These are phyloP conservation scores for Thecaphora thlaspeos DNA, from an alignment of 1,284 basidiomycete species.

Conservation along the genomic window DNA sequence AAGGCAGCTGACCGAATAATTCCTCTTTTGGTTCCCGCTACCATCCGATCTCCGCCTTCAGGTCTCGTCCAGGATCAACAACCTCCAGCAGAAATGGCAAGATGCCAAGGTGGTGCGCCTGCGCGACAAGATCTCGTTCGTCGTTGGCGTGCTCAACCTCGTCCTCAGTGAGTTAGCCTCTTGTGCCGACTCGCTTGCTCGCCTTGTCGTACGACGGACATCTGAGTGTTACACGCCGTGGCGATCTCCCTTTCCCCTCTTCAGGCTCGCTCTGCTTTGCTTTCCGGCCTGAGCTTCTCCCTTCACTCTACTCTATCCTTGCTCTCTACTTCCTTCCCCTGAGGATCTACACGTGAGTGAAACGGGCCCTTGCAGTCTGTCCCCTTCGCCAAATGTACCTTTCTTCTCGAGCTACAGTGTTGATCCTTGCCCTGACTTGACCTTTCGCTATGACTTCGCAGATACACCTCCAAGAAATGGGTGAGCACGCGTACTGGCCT, in stretches of 20 bases:
- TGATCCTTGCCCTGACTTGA: too few relatives aligned
- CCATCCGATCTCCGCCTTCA: background rate
- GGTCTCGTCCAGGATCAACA: constrained; percentile 72
- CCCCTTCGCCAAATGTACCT: too few relatives aligned
- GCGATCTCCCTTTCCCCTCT: too few relatives aligned
- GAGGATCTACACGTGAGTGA: constrained; percentile 70
- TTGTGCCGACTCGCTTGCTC: background rate
- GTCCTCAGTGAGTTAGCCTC: constrained; percentile 14
- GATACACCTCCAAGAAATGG: constrained; percentile 29
- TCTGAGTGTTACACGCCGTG: too few relatives aligned
- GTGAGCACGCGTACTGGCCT: too few relatives aligned
- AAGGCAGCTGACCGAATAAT: too few relatives aligned
- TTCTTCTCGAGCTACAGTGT: too few relatives aligned
- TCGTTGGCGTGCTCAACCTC: constrained; percentile 71
- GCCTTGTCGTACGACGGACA: background rate
- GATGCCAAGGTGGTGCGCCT: constrained; percentile 80
- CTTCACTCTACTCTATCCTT: constrained; percentile 74
- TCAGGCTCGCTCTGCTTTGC: constrained; percentile 75
- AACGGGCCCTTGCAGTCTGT: background rate
- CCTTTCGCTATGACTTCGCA: too few relatives aligned
- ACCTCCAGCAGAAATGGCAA: constrained; percentile 73
- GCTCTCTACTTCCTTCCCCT: constrained; percentile 74
- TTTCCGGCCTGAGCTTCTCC: constrained; percentile 72
- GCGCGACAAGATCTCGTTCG: constrained; percentile 68
- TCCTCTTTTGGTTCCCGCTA: too few relatives aligned